phyloP scores from a whole-genome alignment of 108 stramenopile species.

The Skeletonema costatum region DNA sequence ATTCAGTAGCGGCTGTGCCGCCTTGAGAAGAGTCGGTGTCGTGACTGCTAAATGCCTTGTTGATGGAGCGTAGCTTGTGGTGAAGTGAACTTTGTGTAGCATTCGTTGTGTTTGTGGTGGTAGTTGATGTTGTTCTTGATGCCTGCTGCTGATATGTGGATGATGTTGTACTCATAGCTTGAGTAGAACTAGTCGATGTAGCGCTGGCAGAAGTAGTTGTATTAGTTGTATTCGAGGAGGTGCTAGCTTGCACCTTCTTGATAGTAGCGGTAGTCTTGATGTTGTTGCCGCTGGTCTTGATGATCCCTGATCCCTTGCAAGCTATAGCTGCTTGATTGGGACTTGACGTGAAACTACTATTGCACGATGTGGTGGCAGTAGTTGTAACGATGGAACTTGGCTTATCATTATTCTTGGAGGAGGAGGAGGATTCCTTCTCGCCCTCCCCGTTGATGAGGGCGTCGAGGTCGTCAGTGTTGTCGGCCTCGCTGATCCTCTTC shows the following conservation, averaged over 20 bases:
- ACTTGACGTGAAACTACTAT: slow-evolving; percentile 1
- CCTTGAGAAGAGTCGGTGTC: slow-evolving; percentile 1
- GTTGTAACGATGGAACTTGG: background rate
- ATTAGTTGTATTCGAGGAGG: background rate
- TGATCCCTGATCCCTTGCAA: background rate
- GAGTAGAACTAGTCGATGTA: background rate
- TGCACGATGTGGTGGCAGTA: background rate
- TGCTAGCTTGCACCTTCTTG: background rate
- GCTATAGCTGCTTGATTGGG: background rate
- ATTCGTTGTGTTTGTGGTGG: background rate
- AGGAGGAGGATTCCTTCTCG: background rate
- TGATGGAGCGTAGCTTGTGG: background rate
- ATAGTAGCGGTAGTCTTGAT: background rate
- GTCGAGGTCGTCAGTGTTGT: background rate
- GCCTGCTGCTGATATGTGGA: background rate
- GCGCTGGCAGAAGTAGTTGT: background rate
- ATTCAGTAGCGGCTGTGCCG: background rate
- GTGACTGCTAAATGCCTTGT: background rate
- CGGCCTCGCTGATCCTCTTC: background rate
- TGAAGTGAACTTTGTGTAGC: background rate
- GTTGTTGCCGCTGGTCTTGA: background rate
- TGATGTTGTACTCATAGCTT: background rate
- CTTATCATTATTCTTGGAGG: background rate
- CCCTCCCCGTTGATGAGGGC: background rate
- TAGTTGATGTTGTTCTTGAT: background rate